Conservation (phyloP, 768 basidiomycete species). For the Amanita muscaria region DNA sequence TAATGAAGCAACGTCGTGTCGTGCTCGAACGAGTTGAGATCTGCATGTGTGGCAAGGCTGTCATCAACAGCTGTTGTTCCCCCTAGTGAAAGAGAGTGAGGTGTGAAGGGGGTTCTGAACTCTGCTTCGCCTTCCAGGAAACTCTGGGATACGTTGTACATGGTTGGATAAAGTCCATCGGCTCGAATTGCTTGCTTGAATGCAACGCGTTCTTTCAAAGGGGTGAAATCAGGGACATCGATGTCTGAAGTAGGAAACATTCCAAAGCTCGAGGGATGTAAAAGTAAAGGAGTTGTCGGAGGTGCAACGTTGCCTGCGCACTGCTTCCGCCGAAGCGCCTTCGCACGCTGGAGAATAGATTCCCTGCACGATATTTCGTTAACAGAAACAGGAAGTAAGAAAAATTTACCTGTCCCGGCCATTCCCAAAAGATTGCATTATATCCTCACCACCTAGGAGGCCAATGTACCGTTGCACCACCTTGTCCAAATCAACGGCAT, state of each 20-base stretch:
- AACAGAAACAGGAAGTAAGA: constrained; percentile 1
- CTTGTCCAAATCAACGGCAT: constrained; percentile 40
- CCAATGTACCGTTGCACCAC: constrained; percentile 55
- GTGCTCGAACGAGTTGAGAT: too few relatives aligned
- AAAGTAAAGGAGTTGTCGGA: constrained; percentile 36
- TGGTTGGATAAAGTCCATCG: constrained; percentile 16
- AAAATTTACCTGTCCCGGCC: constrained; percentile 50
- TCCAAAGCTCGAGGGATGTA: constrained; percentile 12
- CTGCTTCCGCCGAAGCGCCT: constrained; percentile 54
- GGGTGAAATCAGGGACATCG: constrained; percentile 47
- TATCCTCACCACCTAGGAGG: constrained; percentile 37
- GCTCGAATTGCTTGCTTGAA: constrained; percentile 20
- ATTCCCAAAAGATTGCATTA: constrained; percentile 32
- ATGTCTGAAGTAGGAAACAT: constrained; percentile 17
- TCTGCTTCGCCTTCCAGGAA: constrained; percentile 14
- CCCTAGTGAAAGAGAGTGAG: constrained; percentile 46
- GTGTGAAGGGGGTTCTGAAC: constrained; percentile 26
- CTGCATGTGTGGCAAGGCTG: too few relatives aligned
- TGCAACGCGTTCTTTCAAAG: constrained; percentile 29
- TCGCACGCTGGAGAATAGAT: constrained; percentile 39
- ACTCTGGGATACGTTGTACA: constrained; percentile 23
- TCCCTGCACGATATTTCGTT: constrained; percentile 28
- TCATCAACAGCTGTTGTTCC: constrained; percentile 42
- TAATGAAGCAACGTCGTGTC: too few relatives aligned
- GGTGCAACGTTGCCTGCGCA: constrained; percentile 47